Conservation (phyloP, 106 monocot species). For the Dactylorhiza incarnata region DNA sequence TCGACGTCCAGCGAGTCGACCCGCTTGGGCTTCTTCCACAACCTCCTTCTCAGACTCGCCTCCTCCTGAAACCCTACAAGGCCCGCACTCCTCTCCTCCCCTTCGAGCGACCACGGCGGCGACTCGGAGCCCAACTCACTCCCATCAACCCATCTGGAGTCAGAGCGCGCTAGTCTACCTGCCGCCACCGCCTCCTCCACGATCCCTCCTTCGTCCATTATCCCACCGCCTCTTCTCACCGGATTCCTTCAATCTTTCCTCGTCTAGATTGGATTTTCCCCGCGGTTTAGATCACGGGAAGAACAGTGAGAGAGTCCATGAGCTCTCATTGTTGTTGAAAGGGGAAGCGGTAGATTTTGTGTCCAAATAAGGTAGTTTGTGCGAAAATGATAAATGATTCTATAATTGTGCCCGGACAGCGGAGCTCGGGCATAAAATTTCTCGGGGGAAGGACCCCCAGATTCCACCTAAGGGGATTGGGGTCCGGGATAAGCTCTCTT, state of each 20-base stretch:
- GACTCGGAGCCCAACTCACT: constrained; percentile 79
- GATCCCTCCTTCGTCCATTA: constrained; percentile 22
- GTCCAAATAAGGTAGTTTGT: too few species aligned
- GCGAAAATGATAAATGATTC: too few species aligned
- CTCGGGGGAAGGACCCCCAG: too few species aligned
- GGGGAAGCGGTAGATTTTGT: too few species aligned
- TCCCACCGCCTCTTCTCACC: not conserved
- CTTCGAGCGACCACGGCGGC: constrained; percentile 17
- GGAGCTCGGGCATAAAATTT: too few species aligned
- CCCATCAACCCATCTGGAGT: constrained; percentile 79
- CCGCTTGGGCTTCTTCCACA: constrained; percentile 45
- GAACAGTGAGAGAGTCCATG: not conserved
- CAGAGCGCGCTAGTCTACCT: not conserved
- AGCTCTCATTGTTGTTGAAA: not conserved
- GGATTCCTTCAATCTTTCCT: not conserved
- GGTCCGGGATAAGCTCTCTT: too few species aligned
- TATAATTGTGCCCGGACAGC: too few species aligned
- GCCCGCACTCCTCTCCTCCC: not conserved
- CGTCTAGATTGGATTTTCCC: not conserved
- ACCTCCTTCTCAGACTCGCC: constrained; percentile 25
- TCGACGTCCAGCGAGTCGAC: constrained; percentile 81
- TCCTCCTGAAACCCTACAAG: not conserved
- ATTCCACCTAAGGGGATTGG: too few species aligned
- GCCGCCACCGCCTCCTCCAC: constrained; percentile 13
- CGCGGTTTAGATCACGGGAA: not conserved